phyloP scores from a whole-genome alignment of 352 stramenopile species.

The Phytophthora kernoviae region DNA sequence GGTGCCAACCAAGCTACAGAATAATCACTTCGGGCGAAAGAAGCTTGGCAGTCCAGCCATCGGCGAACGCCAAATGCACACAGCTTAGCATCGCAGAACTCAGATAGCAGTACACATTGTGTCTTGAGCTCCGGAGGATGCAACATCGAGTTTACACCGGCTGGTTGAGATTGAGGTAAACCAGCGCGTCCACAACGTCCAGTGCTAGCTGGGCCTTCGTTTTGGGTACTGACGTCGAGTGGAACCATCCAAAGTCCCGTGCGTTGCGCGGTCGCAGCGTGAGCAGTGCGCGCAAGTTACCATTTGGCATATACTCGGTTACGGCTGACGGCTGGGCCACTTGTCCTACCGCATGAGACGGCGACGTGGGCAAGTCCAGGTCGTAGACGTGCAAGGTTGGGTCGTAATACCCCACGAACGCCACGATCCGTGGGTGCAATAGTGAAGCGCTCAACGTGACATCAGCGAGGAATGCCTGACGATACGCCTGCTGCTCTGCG shows the following conservation, averaged over 20 bases:
- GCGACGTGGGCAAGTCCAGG: constrained; percentile 19
- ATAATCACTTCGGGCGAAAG: constrained; percentile 20
- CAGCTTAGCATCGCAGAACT: constrained; percentile 56
- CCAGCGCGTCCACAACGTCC: constrained; percentile 53
- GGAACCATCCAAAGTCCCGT: constrained; percentile 45
- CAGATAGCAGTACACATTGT: constrained; percentile 45
- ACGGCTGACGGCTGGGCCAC: constrained; percentile 36
- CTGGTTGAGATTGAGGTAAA: constrained; percentile 47
- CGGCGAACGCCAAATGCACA: constrained; percentile 48
- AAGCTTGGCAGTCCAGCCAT: constrained; percentile 13
- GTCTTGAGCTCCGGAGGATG: constrained; percentile 46
- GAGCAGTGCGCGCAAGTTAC: constrained; percentile 44
- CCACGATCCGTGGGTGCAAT: constrained; percentile 40
- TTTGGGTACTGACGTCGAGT: constrained; percentile 24
- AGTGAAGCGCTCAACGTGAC: constrained; percentile 34
- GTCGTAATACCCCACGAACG: constrained; percentile 46
- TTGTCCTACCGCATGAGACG: constrained; percentile 20
- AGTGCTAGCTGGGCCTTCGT: constrained; percentile 45
- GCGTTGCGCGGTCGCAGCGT: constrained; percentile 24
- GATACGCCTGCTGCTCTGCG: constrained; percentile 25
- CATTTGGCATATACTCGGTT: constrained; percentile 50
- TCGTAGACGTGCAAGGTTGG: constrained; percentile 23
- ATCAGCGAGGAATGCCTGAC: constrained; percentile 43
- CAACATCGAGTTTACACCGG: constrained; percentile 18
- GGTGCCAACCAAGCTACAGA: constrained; percentile 60